These are phyloP conservation scores for Penicillium sp. DNA, from an alignment of 2,329 filamentous ascomycete species.

Conservation along the genomic window DNA sequence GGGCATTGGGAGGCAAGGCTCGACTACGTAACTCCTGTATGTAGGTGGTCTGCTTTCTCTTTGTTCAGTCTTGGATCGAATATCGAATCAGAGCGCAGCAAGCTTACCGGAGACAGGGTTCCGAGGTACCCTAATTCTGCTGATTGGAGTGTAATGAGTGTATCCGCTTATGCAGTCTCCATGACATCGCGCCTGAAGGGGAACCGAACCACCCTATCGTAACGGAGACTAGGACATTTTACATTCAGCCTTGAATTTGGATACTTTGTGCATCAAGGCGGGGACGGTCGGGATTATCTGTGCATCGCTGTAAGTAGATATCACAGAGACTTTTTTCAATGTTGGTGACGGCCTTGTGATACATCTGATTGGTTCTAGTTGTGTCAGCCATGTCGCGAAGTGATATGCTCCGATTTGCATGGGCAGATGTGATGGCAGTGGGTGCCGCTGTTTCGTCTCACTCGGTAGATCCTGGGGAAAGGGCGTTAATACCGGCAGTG, in stretches of 20 bases:
- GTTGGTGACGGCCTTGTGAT: slow-evolving; percentile 19
- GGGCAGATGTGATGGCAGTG: slow-evolving; percentile 28
- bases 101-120: slow-evolving; percentile 16
- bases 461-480: slow-evolving; percentile 26
- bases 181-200: slow-evolving; percentile 19
- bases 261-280: neutral
- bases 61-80: slow-evolving; percentile 7
- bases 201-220: neutral
- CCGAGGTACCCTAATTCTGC: slow-evolving; percentile 10
- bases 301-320: slow-evolving; percentile 4
- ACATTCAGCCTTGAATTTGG: slow-evolving; percentile 1
- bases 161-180: slow-evolving; percentile 2
- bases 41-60: neutral
- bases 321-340: slow-evolving; percentile 6
- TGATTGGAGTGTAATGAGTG: slow-evolving; percentile 18
- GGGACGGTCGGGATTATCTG: neutral
- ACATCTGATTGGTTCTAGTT: slow-evolving; percentile 28
- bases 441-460: slow-evolving; percentile 18
- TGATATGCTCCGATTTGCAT: slow-evolving; percentile 35
- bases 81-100: slow-evolving; percentile 9
- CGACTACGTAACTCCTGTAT: slow-evolving; percentile 5
- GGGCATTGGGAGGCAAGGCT: slow-evolving; percentile 19
- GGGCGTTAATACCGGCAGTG: neutral
- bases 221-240: neutral
- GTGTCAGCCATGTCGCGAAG: slow-evolving; percentile 30